phyloP scores from a whole-genome alignment of 257 asterid genomes.

The Haberlea rhodopensis region DNA sequence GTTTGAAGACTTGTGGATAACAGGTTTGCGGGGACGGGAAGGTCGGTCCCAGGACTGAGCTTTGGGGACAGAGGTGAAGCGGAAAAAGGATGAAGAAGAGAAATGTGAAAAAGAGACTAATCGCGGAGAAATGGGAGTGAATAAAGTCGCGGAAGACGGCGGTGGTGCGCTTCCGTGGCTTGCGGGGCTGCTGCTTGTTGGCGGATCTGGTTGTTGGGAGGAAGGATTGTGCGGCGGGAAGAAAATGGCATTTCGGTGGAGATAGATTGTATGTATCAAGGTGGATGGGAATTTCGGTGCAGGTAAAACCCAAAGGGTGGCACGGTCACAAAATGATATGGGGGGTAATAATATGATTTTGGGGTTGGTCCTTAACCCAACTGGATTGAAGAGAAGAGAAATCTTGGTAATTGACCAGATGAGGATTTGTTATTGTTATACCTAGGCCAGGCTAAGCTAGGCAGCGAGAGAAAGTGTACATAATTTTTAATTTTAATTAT shows the following conservation, averaged over 20 bases:
- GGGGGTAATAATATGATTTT: too few relatives aligned
- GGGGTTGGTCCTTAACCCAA: too few relatives aligned
- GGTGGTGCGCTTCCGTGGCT: slow-evolving; percentile 59
- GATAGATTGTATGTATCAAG: too few relatives aligned
- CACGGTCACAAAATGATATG: too few relatives aligned
- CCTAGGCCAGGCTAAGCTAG: too few relatives aligned
- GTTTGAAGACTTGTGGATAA: slow-evolving; percentile 45
- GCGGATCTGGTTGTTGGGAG: slow-evolving; percentile 61
- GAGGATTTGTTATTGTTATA: too few relatives aligned
- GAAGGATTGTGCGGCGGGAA: slow-evolving; percentile 75
- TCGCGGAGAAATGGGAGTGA: slow-evolving; percentile 63
- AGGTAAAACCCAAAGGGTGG: too few relatives aligned
- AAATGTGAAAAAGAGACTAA: slow-evolving; percentile 61
- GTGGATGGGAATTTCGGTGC: too few relatives aligned
- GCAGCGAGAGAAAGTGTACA: too few relatives aligned
- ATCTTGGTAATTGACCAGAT: too few relatives aligned
- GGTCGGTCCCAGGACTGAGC: slow-evolving; percentile 36
- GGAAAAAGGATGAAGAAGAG: slow-evolving; percentile 58
- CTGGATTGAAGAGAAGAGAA: too few relatives aligned
- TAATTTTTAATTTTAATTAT: too few relatives aligned
- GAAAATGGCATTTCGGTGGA: slow-evolving; percentile 69
- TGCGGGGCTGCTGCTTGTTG: slow-evolving; percentile 59
- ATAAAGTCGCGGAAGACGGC: slow-evolving; percentile 64
- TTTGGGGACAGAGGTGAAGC: slow-evolving; percentile 46
- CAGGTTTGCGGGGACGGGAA: slow-evolving; percentile 54